Base-by-base conservation (phyloP, 306 rosid species). In the Lablab purpureus region DNA sequence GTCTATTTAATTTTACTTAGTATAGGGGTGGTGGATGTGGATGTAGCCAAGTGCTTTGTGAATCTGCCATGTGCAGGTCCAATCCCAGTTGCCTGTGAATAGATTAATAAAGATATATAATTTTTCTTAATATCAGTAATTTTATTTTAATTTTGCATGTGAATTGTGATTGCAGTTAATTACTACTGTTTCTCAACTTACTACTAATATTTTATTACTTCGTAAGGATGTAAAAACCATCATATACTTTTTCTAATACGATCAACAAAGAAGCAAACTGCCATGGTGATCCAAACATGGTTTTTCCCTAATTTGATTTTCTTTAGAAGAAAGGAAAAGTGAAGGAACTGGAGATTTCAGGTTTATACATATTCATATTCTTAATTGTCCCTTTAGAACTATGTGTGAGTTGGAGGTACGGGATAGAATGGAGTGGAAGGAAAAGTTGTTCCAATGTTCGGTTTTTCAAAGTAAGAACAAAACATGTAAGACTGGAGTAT, bases 261-360 rank as follows among this genome's bases (percentile, higher is more conserved):
- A 40, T 58, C 34, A 63, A 70, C 2, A 1, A 70, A 69, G 51
- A 25, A 45, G 68, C 30, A 59, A 30, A 67, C 47, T 56, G 5
- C 13, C 23, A 51, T 72, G 54, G 65, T 50, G 73, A 72, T 55
- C 58, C 76, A 45, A 64, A 55, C 49, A 65, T 77, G 52, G 6
- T 13, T 67, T 22, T 78, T 50, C 2, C 82, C 49, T 10, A 56
- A 69, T 69, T 68, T 69, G 37, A 58, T 30, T 69, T 58, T 45
- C 47, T 27, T 37, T 56, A 28, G 27, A 56, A 41, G 27, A 58
- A 68, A 71, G 28, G 32, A 40, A 19, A 72, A 67, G 40, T 52
- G 10, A 41, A 76, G 34, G 21, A 64, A 64, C 73, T 50, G 18
- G 21, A 32, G 8, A 76, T 34, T 63, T 63, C 70, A 41, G 71